Evolutionary conservation across 441 rosid species (phyloP).

Genomic region (Gossypium aridum): DNA sequence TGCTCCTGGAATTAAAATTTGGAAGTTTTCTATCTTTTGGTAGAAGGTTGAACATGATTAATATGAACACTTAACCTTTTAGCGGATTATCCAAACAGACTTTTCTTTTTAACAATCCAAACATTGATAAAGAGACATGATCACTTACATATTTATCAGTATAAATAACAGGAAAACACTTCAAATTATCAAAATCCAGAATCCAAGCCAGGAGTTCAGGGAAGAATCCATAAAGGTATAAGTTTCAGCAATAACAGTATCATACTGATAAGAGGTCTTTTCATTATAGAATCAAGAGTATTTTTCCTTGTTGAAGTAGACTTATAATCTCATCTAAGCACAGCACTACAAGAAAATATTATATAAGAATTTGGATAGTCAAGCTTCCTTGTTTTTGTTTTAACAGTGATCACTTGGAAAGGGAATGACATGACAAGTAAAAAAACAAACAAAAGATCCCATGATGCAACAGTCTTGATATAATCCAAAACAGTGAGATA

Average conservation of each 20-base stretch:
- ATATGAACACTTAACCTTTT: neutral
- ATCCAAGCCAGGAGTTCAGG: neutral
- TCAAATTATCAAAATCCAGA: neutral
- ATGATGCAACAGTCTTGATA: neutral
- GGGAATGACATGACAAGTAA: neutral
- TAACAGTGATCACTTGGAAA: neutral
- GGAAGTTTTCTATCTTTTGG: neutral
- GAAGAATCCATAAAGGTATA: constrained; percentile 1
- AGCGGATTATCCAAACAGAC: neutral
- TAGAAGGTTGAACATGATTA: neutral
- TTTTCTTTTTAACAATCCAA: neutral
- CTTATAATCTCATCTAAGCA: neutral
- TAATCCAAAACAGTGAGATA: neutral
- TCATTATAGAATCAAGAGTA: neutral
- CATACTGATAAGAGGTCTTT: neutral
- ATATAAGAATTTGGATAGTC: neutral
- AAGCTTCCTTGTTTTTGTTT: neutral
- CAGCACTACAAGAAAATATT: neutral
- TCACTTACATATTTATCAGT: neutral
- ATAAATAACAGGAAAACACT: neutral
- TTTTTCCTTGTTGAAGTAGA: neutral
- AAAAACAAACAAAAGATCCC: neutral
- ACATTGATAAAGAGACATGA: neutral
- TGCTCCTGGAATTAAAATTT: neutral
- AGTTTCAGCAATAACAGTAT: constrained; percentile 1